Base-by-base conservation (phyloP, 495 filamentous ascomycete species). In the Copromyces sp. region DNA sequence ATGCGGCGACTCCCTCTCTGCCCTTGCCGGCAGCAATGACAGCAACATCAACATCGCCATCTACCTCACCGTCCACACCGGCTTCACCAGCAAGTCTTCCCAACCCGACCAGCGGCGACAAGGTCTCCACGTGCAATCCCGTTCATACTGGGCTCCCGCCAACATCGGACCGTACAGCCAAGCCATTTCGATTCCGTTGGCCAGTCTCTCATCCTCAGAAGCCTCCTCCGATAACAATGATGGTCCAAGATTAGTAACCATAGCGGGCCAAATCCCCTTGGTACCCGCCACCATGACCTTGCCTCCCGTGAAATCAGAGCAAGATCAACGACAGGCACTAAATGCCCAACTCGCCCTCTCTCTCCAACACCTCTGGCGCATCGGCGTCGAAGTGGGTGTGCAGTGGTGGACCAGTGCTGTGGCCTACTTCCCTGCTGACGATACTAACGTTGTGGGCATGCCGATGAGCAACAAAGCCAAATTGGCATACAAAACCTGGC, bases 81-180 rank as follows among this genome's bases (percentile, higher is more conserved):
- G 68, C 16, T 73, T 77, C 53, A 32, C 53, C 29, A 61, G 14
- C 53, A 17, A 37, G 35, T 37, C 35, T 5, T 37, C 35, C 11
- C 65, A 74, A 14, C 73, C 70, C 16, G 72, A 68, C 42, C 81
- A 80, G 75, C 83, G 81, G 69, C 53, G 53, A 8, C 85, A 85
- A 12, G 90, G 90, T 3, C 86, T 99, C 1, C 95, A 99, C 80
- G 94, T 99, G 4, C 96, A 98, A 78, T 94, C 92, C 17, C 86
- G 92, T 37, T 95, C 92, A 4, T 98, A 98, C 85, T 99, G 95
- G 95, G 96, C 95, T 1, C 95, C 95, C 0, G 94, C 96, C 9
- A 98, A 98, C 75, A 99, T 99, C 70, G 95, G 95, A 0, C 95
- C 96, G 0, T 99, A 99, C 80, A 96, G 93, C 14, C 95, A 99